Conservation (phyloP, 2,329 filamentous ascomycete genomes). For the Pezicula radicicola region DNA sequence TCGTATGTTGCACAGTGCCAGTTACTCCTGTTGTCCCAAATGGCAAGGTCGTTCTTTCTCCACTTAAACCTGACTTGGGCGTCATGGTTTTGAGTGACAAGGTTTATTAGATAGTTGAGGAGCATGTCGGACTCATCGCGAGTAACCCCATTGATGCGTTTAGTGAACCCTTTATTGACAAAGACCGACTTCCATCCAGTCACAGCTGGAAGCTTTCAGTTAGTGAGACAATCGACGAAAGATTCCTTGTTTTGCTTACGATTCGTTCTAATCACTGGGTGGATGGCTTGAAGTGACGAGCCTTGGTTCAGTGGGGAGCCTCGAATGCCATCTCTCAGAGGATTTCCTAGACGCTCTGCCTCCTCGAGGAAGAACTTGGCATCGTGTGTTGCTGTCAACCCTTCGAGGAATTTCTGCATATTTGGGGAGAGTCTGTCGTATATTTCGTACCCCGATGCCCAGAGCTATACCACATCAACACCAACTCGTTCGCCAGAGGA, state of each 20-base stretch:
- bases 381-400: slow-evolving; percentile 46
- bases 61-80: slow-evolving; percentile 53
- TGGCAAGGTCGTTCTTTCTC: slow-evolving; percentile 51
- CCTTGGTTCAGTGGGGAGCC: slow-evolving; percentile 58
- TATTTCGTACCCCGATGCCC: slow-evolving; percentile 48
- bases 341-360: slow-evolving; percentile 41
- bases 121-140: slow-evolving; percentile 49
- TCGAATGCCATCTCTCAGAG: slow-evolving; percentile 31
- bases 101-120: slow-evolving; percentile 29
- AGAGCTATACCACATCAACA: slow-evolving; percentile 30
- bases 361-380: slow-evolving; percentile 48
- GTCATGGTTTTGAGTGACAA: slow-evolving; percentile 53
- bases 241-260: slow-evolving; percentile 28
- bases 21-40: slow-evolving; percentile 63
- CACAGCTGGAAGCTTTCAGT: slow-evolving; percentile 35
- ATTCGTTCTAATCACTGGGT: slow-evolving; percentile 57
- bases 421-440: slow-evolving; percentile 51
- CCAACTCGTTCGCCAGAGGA: slow-evolving; percentile 41
- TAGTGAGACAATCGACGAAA: slow-evolving; percentile 34
- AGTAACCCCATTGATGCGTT: slow-evolving; percentile 52
- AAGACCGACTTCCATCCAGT: slow-evolving; percentile 39
- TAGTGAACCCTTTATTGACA: slow-evolving; percentile 49
- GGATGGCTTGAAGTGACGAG: slow-evolving; percentile 35
- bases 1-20: slow-evolving; percentile 58
- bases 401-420: slow-evolving; percentile 44